Conservation (phyloP, 768 basidiomycete species). For the Xerocomus potaroensis region DNA sequence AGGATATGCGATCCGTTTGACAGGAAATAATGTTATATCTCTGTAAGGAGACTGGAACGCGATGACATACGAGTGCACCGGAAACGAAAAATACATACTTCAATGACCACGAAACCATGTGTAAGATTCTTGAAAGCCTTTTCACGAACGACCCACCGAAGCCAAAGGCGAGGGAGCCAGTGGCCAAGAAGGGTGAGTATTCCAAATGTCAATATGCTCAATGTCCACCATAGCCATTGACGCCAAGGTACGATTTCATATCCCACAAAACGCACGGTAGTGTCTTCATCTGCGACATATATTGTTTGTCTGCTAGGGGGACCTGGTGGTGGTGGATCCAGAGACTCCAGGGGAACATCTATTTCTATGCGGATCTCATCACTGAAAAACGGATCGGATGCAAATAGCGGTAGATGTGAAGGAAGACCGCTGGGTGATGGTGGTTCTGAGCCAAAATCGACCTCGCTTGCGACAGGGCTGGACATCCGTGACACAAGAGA, state of each 20-base stretch:
- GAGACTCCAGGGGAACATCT: constrained; percentile 55
- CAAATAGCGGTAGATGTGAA: constrained; percentile 60
- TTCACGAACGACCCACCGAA: constrained; percentile 79
- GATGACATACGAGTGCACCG: constrained; percentile 20
- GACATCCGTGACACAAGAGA: constrained; percentile 20
- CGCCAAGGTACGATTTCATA: constrained; percentile 67
- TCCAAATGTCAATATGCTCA: constrained; percentile 68
- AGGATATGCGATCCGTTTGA: constrained; percentile 66
- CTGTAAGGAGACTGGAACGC: constrained; percentile 69
- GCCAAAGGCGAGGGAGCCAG: constrained; percentile 93
- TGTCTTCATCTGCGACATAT: constrained; percentile 86
- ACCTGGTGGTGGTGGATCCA: constrained; percentile 72
- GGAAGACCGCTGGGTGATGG: constrained; percentile 46
- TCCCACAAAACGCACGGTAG: constrained; percentile 81
- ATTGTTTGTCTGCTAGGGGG: constrained; percentile 84
- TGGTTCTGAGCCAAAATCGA: constrained; percentile 69
- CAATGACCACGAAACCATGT: constrained; percentile 80
- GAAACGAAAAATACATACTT: constrained; percentile 51
- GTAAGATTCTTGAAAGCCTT: constrained; percentile 71
- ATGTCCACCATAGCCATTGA: constrained; percentile 63
- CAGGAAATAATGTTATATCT: constrained; percentile 73
- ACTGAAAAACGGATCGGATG: constrained; percentile 76
- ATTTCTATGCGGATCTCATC: constrained; percentile 83
- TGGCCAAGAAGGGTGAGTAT: constrained; percentile 76
- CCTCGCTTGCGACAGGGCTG: constrained; percentile 44